Percentiles rank a stretch among this genome's conserved stretches.
Conservation (phyloP, 768 basidiomycete species). For the Omphalotus guepiniiformis region DNA sequence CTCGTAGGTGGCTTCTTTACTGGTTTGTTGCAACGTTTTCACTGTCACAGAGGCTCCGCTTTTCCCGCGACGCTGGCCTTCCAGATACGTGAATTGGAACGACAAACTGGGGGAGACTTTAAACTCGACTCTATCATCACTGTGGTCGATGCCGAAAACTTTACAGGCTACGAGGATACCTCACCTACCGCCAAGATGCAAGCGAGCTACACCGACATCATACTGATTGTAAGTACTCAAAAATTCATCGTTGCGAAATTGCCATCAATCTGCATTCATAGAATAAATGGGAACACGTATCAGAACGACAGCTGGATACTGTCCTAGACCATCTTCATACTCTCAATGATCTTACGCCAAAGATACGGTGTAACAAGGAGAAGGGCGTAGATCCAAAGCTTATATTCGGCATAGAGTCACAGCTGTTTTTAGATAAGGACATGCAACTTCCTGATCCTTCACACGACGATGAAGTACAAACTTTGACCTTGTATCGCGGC, state of each 20-base stretch:
- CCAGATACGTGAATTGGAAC: constrained; percentile 88
- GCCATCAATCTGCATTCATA: constrained; percentile 20
- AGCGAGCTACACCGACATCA: constrained; percentile 91
- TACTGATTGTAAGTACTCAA: constrained; percentile 75
- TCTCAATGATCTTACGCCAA: constrained; percentile 87
- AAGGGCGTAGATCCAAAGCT: constrained; percentile 71
- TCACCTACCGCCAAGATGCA: constrained; percentile 91
- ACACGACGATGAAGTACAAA: constrained; percentile 87
- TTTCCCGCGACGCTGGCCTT: constrained; percentile 95
- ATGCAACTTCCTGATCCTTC: constrained; percentile 17
- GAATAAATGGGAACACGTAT: constrained; percentile 90
- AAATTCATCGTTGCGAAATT: background rate
- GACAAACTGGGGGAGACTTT: constrained; percentile 55
- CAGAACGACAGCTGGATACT: constrained; percentile 73
- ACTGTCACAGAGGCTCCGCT: constrained; percentile 69
- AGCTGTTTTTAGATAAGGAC: constrained; percentile 48
- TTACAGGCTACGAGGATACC: constrained; percentile 87
- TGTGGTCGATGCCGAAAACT: constrained; percentile 89
- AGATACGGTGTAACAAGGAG: constrained; percentile 63
- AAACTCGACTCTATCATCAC: constrained; percentile 89
- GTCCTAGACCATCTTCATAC: constrained; percentile 87
- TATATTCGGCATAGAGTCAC: constrained; percentile 89
- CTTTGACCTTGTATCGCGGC: constrained; percentile 57
- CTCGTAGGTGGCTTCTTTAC: constrained; percentile 65
- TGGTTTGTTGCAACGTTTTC: too few relatives aligned